Base-by-base conservation (phyloP, 495 filamentous ascomycete genomes). In the Penicillium macrosclerotiorum region DNA sequence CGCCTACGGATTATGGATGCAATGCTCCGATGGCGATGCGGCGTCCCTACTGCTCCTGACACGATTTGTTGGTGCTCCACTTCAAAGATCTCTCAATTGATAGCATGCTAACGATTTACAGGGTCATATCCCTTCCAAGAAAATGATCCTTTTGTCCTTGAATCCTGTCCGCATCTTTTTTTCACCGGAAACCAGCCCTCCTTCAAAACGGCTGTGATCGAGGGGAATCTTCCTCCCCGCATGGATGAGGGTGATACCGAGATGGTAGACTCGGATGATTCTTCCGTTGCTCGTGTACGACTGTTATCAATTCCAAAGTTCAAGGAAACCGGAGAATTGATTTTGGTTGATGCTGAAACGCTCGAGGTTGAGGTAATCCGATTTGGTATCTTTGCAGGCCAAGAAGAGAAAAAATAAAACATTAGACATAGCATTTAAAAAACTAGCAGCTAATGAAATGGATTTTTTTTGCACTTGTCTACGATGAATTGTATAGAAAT, bases 121-220 rank as follows among this genome's bases (percentile, higher is more conserved):
- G 90, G 90, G 92, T 86, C 85, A 43, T 97, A 96, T 63, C 93
- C 93, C 7, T 97, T 94, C 68, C 88, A 96, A 69, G 82, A 87
- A 27, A 78, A 86, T 35, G 93, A 99, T 57, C 90, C 85, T 4
- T 95, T 96, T 59, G 82, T 97, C 31, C 68, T 89, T 16, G 78
- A 84, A 41, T 71, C 85, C 29, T 96, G 90, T 47, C 93, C 93
- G 2, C 90, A 96, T 49, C 74, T 97, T 33, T 96, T 87, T 68
- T 89, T 97, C 59, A 82, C 88, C 3, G 93, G 93, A 13, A 91
- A 87, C 54, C 92, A 96, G 60, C 84, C 88, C 9, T 72, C 75
- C 42, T 96, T 93, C 63, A 87, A 84, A 47, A 95, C 85, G 5
- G 76, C 75, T 9, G 63, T 88, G 0, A 85, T 96, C 39, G 72